Evolutionary conservation across 176 grass and related monocot species (phyloP), one percentile per base, ranked within the genome.

Genomic region (Zoysia japonica): DNA sequence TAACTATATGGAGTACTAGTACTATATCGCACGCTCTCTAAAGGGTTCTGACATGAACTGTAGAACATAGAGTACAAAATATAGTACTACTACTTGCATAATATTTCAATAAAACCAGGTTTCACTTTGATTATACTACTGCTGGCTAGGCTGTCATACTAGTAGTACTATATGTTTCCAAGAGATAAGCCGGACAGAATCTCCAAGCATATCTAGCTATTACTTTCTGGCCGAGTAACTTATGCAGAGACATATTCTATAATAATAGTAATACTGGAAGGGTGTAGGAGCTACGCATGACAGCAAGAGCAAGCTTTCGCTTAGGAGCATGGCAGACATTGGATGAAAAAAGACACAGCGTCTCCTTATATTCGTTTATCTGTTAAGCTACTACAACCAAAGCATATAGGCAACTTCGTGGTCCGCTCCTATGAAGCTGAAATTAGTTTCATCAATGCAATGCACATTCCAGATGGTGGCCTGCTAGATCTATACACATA

Each of bases 21-120:
- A 28, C 28, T 28, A 28, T 28, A 28, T 28, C 28, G 28, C 28
- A 28, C 28, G 28, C 28, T 28, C 28, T 0, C 28, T 28, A 28
- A 28, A 35, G 47, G 64, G 40, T 56, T 70, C 64, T 80, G 81
- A 76, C 76, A 76, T 66, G 1, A 61, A 46, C 5, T 60, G 40
- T 75, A 59, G 17, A 61, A 19, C 59, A 28, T 28, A 28, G 28
- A 28, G 28, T 28, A 28, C 28, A 39, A 42, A 73, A 1, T 47
- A 42, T n/a, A 49, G 48, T 15, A 59, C n/a, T 28, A 28, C 28
- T 28, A 28, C 28, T 28, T 28, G 28, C 28, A 28, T 28, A 85
- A 48, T 50, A 66, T 60, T 72, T 37, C 8, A 67, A 49, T 72
- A 14, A 57, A 72, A 20, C 41, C 82, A 66, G 5, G 49, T 50